Evolutionary conservation across 2,329 filamentous ascomycete species (phyloP).

Genomic region (Geosmithia morbida): DNA sequence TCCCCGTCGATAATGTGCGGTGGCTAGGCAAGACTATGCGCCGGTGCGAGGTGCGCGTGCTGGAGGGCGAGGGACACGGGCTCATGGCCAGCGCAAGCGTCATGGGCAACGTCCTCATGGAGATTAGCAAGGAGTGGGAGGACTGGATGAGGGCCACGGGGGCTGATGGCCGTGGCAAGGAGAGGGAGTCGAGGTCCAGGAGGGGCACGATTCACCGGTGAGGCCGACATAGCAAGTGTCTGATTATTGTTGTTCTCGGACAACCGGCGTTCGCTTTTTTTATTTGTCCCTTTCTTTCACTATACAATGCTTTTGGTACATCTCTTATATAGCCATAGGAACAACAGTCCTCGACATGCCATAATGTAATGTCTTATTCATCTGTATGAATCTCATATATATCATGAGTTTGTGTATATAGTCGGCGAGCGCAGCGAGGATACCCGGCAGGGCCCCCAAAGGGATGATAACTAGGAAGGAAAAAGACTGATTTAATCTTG

Average conservation of each 20-base stretch:
- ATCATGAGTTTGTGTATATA: no score
- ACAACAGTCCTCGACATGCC: not conserved
- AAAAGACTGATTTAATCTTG: no score
- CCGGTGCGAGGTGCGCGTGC: constrained; percentile 75
- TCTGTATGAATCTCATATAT: not conserved
- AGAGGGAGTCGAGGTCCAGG: constrained; percentile 12
- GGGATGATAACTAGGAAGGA: no score
- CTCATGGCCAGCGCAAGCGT: constrained; percentile 89
- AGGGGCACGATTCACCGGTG: constrained; percentile 7
- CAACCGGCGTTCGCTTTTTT: not conserved
- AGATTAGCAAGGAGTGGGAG: constrained; percentile 90
- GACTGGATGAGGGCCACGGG: constrained; percentile 59
- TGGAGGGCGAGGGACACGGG: constrained; percentile 87
- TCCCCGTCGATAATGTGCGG: constrained; percentile 86
- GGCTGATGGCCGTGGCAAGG: constrained; percentile 13
- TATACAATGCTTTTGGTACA: not conserved
- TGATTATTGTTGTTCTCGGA: not conserved
- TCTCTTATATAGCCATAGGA: not conserved
- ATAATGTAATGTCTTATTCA: not conserved
- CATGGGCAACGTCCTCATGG: constrained; percentile 88
- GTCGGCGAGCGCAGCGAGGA: no score
- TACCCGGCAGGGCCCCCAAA: no score
- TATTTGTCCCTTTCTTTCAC: not conserved
- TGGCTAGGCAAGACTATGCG: constrained; percentile 95
- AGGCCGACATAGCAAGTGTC: not conserved